Evolutionary conservation across 805 yeast species (phyloP).

Genomic region (Wickerhamiella brachini): DNA sequence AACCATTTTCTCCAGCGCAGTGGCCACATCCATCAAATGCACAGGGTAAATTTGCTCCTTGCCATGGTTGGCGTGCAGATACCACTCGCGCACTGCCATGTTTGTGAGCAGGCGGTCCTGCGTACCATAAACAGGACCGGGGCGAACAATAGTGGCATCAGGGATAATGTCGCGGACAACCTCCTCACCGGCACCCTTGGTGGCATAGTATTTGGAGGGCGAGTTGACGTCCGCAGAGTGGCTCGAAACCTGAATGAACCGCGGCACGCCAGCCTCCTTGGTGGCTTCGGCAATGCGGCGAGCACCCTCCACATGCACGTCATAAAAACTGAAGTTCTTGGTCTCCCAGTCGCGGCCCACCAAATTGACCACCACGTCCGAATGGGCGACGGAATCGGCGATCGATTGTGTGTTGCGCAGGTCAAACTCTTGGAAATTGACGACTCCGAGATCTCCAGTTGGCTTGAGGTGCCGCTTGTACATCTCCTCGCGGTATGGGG

Average conservation of each 20-base stretch:
- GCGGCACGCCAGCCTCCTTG: slow-evolving; percentile 54
- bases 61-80: slow-evolving; percentile 54
- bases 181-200: slow-evolving; percentile 69
- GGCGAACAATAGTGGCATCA: slow-evolving; percentile 72
- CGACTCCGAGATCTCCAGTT: slow-evolving; percentile 78
- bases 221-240: slow-evolving; percentile 62
- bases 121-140: slow-evolving; percentile 65
- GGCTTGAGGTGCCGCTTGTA: slow-evolving; percentile 67
- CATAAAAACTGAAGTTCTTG: slow-evolving; percentile 71
- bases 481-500: slow-evolving; percentile 73
- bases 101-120: slow-evolving; percentile 57
- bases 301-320: slow-evolving; percentile 67
- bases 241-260: slow-evolving; percentile 67
- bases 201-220: slow-evolving; percentile 55
- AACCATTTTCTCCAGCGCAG: slow-evolving; percentile 64
- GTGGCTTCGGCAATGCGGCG: slow-evolving; percentile 64
- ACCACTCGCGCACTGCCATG: slow-evolving; percentile 40
- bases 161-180: slow-evolving; percentile 55
- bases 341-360: slow-evolving; percentile 65
- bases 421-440: slow-evolving; percentile 71
- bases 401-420: slow-evolving; percentile 62
- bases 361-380: slow-evolving; percentile 72
- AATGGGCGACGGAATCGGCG: slow-evolving; percentile 61
- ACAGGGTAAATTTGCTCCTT: slow-evolving; percentile 54
- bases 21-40: slow-evolving; percentile 66